These are phyloP conservation scores for Exsudoporus frostii DNA, from an alignment of 768 basidiomycete genomes.

Conservation along the genomic window DNA sequence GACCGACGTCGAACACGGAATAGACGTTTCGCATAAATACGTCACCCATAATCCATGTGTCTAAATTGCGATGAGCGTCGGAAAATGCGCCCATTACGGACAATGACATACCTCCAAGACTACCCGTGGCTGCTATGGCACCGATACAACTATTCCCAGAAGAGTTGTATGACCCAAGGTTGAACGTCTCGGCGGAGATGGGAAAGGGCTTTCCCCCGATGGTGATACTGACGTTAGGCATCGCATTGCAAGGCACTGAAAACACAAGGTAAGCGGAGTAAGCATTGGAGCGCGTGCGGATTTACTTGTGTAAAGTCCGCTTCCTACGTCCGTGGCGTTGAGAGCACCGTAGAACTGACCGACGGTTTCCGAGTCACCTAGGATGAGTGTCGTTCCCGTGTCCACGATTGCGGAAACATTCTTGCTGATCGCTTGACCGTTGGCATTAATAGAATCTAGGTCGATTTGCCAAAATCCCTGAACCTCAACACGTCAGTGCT, in stretches of 20 bases:
- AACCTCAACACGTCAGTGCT: background rate
- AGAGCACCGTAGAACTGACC: slow-evolving; percentile 29
- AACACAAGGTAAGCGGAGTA: background rate
- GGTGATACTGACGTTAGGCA: slow-evolving; percentile 31
- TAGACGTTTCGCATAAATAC: slow-evolving; percentile 47
- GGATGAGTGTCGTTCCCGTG: slow-evolving; percentile 44
- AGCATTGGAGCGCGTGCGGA: background rate
- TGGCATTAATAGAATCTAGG: slow-evolving; percentile 17
- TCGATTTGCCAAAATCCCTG: slow-evolving; percentile 26
- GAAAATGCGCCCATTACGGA: background rate
- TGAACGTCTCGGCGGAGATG: slow-evolving; percentile 32
- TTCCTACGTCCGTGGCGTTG: slow-evolving; percentile 29
- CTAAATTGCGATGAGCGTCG: slow-evolving; percentile 5
- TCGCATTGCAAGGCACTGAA: slow-evolving; percentile 24
- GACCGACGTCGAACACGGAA: slow-evolving; percentile 41
- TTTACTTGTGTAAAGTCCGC: slow-evolving; percentile 37
- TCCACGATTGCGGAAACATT: slow-evolving; percentile 39
- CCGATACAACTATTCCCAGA: slow-evolving; percentile 18
- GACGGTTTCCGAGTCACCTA: slow-evolving; percentile 41
- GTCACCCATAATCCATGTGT: slow-evolving; percentile 37
- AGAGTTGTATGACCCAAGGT: slow-evolving; percentile 32
- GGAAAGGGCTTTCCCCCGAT: slow-evolving; percentile 33
- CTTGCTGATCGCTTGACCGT: slow-evolving; percentile 15
- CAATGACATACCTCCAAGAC: slow-evolving; percentile 20
- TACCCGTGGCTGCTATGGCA: slow-evolving; percentile 10